Conservation (phyloP, 2,329 filamentous ascomycete species). For the Ascochyta pisi region DNA sequence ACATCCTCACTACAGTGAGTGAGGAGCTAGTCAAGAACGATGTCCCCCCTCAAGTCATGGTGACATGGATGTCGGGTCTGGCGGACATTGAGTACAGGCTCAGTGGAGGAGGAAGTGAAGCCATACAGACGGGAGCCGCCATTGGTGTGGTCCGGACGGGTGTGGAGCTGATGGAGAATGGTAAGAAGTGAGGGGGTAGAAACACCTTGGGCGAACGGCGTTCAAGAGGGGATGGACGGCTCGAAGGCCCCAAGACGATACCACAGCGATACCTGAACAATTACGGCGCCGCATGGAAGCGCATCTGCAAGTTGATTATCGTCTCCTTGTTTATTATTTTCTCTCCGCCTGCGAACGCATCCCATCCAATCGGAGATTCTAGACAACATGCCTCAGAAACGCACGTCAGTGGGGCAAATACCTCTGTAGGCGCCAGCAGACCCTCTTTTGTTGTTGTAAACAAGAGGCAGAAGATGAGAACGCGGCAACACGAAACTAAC, state of each 20-base stretch:
- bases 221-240: slow-evolving; percentile 3
- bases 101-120: slow-evolving; percentile 84
- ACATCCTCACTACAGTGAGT: slow-evolving; percentile 86
- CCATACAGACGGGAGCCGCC: slow-evolving; percentile 88
- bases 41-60: slow-evolving; percentile 84
- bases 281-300: slow-evolving; percentile 5
- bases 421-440: neutral
- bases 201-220: slow-evolving; percentile 3
- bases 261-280: slow-evolving; percentile 6
- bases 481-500: slow-evolving; percentile 17
- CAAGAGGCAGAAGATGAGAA: slow-evolving; percentile 6
- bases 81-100: slow-evolving; percentile 93
- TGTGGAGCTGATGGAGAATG: slow-evolving; percentile 68
- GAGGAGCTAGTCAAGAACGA: slow-evolving; percentile 85
- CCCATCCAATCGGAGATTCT: neutral
- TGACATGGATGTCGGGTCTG: slow-evolving; percentile 88
- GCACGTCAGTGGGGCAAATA: neutral
- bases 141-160: slow-evolving; percentile 88
- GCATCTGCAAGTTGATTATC: neutral
- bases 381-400: neutral
- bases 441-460: slow-evolving; percentile 15
- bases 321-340: neutral
- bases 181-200: slow-evolving; percentile 28
- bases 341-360: neutral
- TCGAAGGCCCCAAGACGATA: slow-evolving; percentile 5